Conservation (phyloP, 257 asterid genomes). For the Eustoma russellianum region DNA sequence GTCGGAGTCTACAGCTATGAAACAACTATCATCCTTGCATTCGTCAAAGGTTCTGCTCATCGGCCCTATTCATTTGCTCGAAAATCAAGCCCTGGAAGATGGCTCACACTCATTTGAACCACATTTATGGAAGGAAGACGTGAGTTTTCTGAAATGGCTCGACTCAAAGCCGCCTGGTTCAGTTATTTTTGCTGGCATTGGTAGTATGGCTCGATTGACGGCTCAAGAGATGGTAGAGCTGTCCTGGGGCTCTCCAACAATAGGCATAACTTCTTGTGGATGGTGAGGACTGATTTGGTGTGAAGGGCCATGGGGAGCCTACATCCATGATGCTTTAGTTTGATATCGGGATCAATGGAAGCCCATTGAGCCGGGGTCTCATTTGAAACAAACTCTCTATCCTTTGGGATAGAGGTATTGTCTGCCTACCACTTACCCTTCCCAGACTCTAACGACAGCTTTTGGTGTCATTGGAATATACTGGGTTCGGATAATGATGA, state of each 20-base stretch:
- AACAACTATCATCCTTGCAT: constrained; percentile 4
- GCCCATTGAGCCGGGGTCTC: no score
- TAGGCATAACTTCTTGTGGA: constrained; percentile 16
- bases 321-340: constrained; percentile 10
- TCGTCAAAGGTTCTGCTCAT: constrained; percentile 2
- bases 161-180: constrained; percentile 11
- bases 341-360: constrained; percentile 1
- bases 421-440: no score
- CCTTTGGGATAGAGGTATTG: no score
- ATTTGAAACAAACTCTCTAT: no score
- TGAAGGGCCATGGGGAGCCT: constrained; percentile 2
- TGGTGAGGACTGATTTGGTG: constrained; percentile 13
- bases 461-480: no score
- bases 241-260: constrained; percentile 24
- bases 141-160: constrained; percentile 13
- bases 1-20: constrained; percentile 2
- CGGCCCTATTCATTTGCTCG: constrained; percentile 15
- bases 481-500: no score
- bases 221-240: constrained; percentile 10
- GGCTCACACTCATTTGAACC: constrained; percentile 4
- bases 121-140: constrained; percentile 19
- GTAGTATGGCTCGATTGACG: constrained; percentile 10
- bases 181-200: constrained; percentile 19
- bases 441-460: no score
- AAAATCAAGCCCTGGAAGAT: background rate